Conservation (phyloP, 1,284 basidiomycete genomes). For the Sporisorium reilianum region DNA sequence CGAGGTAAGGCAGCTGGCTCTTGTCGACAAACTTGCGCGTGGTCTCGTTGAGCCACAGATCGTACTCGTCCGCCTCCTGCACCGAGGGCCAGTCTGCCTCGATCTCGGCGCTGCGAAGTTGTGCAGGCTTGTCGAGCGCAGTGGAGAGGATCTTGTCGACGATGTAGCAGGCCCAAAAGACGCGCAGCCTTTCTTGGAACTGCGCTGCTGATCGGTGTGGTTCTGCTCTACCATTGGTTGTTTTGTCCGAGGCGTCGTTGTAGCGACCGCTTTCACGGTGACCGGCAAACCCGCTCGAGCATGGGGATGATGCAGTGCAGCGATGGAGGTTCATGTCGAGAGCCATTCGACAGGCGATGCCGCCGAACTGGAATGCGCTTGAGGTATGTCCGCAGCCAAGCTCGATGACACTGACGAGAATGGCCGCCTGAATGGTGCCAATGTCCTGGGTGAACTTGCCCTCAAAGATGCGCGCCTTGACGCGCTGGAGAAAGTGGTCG, state of each 20-base stretch:
- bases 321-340: conserved; percentile 55
- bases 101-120: conserved; percentile 47
- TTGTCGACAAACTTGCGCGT: conserved; percentile 43
- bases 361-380: conserved; percentile 50
- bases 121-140: conserved; percentile 50
- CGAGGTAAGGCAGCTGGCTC: conserved; percentile 22
- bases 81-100: conserved; percentile 41
- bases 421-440: conserved; percentile 45
- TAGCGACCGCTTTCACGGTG: background rate
- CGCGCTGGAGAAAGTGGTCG: conserved; percentile 41
- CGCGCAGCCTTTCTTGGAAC: conserved; percentile 38
- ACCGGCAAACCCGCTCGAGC: background rate
- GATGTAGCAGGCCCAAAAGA: conserved; percentile 54
- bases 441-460: conserved; percentile 44
- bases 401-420: conserved; percentile 51
- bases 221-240: background rate
- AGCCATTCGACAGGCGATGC: conserved; percentile 51
- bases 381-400: conserved; percentile 46
- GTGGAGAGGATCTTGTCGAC: conserved; percentile 57
- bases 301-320: conserved; percentile 7
- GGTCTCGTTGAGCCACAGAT: conserved; percentile 50
- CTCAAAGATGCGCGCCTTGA: conserved; percentile 46
- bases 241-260: background rate
- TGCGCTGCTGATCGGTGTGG: conserved; percentile 11
- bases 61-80: conserved; percentile 53